Base-by-base conservation (phyloP, 306 rosid species). In the Begonia masoniana region DNA sequence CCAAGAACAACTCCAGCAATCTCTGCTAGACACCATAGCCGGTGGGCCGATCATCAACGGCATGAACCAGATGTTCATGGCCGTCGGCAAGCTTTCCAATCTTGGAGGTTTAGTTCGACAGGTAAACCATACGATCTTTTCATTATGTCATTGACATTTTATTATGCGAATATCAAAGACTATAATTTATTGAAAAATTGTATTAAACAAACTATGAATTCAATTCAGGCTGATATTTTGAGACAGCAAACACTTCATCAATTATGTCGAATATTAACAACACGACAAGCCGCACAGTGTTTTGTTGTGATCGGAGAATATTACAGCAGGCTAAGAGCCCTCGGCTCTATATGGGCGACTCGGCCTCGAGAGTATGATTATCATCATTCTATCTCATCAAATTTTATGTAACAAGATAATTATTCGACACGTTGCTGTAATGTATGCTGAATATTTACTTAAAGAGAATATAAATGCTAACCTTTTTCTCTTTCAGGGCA, bases 261-360 rank as follows among this genome's bases (percentile, higher is more conserved):
- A n/a, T 12, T 92, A 57, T 77, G 83, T 43, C 61, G 86, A 47
- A 65, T 82, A 63, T 41, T 92, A 15, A 92, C 99, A 0, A 56
- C 83, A 14, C 88, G 96, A 47, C 99, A 86, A 24, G 93, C 83
- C 21, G 88, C 87, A 0, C 43, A 84, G 10, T 92, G 99, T 55
- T 92, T 81, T 36, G 65, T 92, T 45, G 83, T 86, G 39, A 92
- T 92, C 19, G 95, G 87, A 36, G 99, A 92, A 60, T 92, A 92
- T 47, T 79, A 92, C 41, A 75, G 76, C 4, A 76, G 99, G 9
- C 78, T 92, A 48, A 74, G 96, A 58, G 85, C 99, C 16, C 96
- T 92, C 15, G 83, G 99, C 51, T 92, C 95, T 24, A 87, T 86
- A 47, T 92, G 99, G 99, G 75, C 85, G 12, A 77, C 93, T 15